Base-by-base conservation (phyloP, 176 grass and related monocot species). In the Oryza australiensis region DNA sequence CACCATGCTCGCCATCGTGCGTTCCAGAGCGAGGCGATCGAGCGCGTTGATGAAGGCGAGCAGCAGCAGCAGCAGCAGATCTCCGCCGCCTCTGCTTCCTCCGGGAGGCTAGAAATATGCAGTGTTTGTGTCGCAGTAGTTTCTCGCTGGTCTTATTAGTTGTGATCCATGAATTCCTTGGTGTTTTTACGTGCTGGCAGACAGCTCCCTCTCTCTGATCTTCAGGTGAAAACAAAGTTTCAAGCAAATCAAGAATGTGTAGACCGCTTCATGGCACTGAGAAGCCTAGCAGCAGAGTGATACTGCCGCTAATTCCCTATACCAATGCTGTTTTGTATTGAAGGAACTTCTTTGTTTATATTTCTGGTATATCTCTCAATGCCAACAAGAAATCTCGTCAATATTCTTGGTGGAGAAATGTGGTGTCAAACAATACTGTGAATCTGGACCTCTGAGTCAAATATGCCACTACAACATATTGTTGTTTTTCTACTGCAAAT, bases 21-120 rank as follows among this genome's bases (percentile, higher is more conserved):
- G 10, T 1, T 26, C n/a, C 12, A 11, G 12, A 63, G 30, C 35
- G 68, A 35, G 51, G n/a, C n/a, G n/a, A n/a, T 0, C 15, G 46
- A 0, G n/a, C 55, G 55, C 55, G 8, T 24, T 24, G 55, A 60
- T 60, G 20, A 60, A 60, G 72, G 66, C 81, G 76, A 57, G 73
- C 78, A 94, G 46, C 37, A 38, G 76, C n/a, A n/a, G n/a, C 71
- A 75, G 68, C 74, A 73, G 65, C 82, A 84, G 83, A 94, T 90
- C 71, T 88, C 92, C 22, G 78, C 88, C 20, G 41, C 75, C 14
- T 78, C 86, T 13, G 43, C 84, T 11, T 83, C 90, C 13, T 94
- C 93, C 9, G 93, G 88, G 71, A 90, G 93, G 66, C 88, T 91
- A 67, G 89, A 37, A n/a, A 16, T 32, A 16, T 27, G 51, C 0